Evolutionary conservation across 176 grass and related monocot species (phyloP).

Genomic region (Elymus sibiricus): DNA sequence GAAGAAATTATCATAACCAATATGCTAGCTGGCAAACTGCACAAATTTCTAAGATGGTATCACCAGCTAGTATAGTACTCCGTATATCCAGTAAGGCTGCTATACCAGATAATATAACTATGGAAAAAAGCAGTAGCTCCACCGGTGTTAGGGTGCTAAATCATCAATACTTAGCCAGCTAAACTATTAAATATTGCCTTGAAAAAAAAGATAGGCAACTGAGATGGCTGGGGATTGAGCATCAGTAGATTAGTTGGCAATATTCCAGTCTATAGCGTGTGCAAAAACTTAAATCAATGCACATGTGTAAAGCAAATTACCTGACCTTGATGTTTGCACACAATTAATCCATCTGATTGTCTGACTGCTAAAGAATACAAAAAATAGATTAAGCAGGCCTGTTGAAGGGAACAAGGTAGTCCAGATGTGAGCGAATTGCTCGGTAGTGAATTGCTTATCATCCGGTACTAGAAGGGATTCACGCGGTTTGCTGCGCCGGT

Average conservation of each 20-base stretch:
- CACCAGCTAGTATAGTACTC: no score
- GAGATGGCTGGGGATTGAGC: no score
- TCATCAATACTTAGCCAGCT: no score
- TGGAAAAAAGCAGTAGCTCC: neutral
- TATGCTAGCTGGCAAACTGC: neutral
- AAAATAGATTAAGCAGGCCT: slow-evolving; percentile 8
- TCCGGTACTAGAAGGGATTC: neutral
- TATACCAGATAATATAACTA: neutral
- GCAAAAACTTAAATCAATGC: neutral
- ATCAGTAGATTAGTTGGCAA: neutral
- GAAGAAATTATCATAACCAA: neutral
- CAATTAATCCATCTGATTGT: slow-evolving; percentile 70
- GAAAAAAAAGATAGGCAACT: no score
- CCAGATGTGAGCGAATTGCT: slow-evolving; percentile 30
- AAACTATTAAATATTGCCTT: no score
- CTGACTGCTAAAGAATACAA: slow-evolving; percentile 27
- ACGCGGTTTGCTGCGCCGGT: no score
- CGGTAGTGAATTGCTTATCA: slow-evolving; percentile 32
- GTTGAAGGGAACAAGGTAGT: neutral
- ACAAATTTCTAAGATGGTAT: neutral
- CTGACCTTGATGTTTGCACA: slow-evolving; percentile 82
- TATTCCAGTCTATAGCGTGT: neutral
- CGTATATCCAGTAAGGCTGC: neutral
- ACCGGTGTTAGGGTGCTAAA: no score
- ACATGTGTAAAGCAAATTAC: slow-evolving; percentile 1